Base-by-base conservation (phyloP, 345 rosid genomes). In the Citrus unshiu region DNA sequence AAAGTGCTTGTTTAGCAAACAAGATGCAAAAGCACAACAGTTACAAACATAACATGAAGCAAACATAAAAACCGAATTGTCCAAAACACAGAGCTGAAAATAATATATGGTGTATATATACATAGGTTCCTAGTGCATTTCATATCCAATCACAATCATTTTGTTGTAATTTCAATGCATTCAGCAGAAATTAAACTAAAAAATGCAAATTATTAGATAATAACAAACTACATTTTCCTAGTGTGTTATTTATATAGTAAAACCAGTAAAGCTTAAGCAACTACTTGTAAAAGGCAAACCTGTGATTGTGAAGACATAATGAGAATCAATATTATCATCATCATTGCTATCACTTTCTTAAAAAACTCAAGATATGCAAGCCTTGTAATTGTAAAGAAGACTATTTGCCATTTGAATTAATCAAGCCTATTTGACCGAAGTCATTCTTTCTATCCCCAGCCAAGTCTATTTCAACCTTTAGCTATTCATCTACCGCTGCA, bases 361-460 rank as follows among this genome's bases (percentile, higher is more conserved):
- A 58, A 16, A 39, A 49, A 25, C 46, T 72, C 49, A 51, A 32
- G 59, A 76, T 35, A 54, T 34, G 70, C 16, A 51, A 65, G 39
- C 32, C 16, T 14, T 18, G 2, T 30, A 70, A 27, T 6, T 6
- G 19, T 39, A 40, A 65, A 19, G 6, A 35, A 14, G 49, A 77
- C 49, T 16, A 64, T 95, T 95, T 91, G 89, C 91, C 89, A 10
- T 10, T 43, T 10, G 49, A 43, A 43, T 43, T 43, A 43, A 10
- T 65, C 46, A 13, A 34, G 21, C 46, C 9, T 22, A 66, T 66
- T 19, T 34, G 27, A 22, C 22, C 18, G 6, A 34, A 21, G 14
- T 35, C 70, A 7, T 19, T 19, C 46, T 7, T 21, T 66, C 25
- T 35, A 51, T 64, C 46, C 24, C 43, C 27, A 66, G 1, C 46